Evolutionary conservation across 2,329 filamentous ascomycete species (phyloP).

Genomic region (Beauveria pseudobassiana): DNA sequence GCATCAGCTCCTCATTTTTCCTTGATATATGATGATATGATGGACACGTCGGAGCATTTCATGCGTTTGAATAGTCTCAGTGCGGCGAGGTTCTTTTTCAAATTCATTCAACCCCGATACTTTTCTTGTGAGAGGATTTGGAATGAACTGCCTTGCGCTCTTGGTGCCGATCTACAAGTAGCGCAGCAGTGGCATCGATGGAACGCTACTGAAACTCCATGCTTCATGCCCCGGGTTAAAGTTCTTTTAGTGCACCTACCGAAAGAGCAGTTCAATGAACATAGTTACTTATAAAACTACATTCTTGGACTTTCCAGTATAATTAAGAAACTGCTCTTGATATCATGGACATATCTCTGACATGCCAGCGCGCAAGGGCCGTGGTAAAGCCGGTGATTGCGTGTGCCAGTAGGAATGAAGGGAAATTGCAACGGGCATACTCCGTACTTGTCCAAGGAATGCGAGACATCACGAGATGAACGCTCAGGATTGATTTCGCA

Average conservation of each 20-base stretch:
- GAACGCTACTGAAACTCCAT: not conserved
- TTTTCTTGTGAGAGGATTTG: not conserved
- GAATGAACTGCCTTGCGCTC: not conserved
- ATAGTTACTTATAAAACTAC: no score
- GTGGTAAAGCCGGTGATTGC: no score
- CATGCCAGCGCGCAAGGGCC: no score
- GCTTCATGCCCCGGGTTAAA: not conserved
- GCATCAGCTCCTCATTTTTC: not conserved
- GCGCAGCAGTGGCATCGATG: not conserved
- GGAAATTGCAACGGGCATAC: no score
- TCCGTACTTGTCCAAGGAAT: not conserved
- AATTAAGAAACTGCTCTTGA: no score
- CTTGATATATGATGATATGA: not conserved
- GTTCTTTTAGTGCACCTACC: not conserved
- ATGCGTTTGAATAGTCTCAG: not conserved
- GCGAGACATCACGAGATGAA: not conserved
- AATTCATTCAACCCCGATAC: no score
- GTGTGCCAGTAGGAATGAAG: no score
- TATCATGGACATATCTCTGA: no score
- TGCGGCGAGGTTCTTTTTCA: not conserved
- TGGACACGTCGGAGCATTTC: no score
- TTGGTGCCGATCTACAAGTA: not conserved
- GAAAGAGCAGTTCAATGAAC: not conserved
- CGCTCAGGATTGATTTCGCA: not conserved
- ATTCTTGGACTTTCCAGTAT: no score